These are phyloP conservation scores for Monosporascus sp. DNA, from an alignment of 2,329 filamentous ascomycete species.

Conservation along the genomic window DNA sequence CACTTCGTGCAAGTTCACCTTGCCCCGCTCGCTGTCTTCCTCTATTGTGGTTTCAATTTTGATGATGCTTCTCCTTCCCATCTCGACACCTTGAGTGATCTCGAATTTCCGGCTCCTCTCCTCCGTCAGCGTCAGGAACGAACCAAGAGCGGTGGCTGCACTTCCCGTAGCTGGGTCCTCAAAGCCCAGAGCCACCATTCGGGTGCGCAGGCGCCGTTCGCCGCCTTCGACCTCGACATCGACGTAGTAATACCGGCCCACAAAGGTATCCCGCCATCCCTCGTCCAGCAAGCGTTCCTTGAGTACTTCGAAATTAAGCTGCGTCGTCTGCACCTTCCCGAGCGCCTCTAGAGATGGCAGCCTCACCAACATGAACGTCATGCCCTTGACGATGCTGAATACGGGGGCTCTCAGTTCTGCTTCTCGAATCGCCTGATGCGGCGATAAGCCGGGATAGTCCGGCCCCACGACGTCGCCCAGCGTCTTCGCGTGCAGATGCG, in stretches of 20 bases:
- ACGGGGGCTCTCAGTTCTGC: constrained; percentile 36
- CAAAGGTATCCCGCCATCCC: constrained; percentile 51
- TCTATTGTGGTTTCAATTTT: constrained; percentile 35
- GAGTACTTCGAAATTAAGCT: constrained; percentile 27
- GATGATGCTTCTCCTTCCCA: constrained; percentile 54
- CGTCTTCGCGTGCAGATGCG: constrained; percentile 51
- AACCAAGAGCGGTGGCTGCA: constrained; percentile 52
- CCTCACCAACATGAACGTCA: constrained; percentile 65
- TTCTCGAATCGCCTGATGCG: constrained; percentile 15
- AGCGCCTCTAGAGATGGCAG: constrained; percentile 58
- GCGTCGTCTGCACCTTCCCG: constrained; percentile 29
- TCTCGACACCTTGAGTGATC: constrained; percentile 63
- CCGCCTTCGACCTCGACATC: constrained; percentile 26
- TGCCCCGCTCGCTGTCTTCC: constrained; percentile 2
- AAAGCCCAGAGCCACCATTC: constrained; percentile 49
- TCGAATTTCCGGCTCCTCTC: constrained; percentile 34
- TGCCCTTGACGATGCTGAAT: constrained; percentile 65
- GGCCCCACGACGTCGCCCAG: constrained; percentile 28
- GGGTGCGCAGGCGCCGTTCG: constrained; percentile 40
- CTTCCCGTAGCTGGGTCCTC: constrained; percentile 62
- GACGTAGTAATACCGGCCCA: constrained; percentile 57
- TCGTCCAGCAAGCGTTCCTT: constrained; percentile 38
- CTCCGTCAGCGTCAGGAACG: constrained; percentile 46
- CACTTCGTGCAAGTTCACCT: constrained; percentile 15
- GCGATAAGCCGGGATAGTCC: constrained; percentile 16